These are phyloP conservation scores for Vitis labrusca DNA, from an alignment of 164 flowering plant genomes.

Conservation along the genomic window DNA sequence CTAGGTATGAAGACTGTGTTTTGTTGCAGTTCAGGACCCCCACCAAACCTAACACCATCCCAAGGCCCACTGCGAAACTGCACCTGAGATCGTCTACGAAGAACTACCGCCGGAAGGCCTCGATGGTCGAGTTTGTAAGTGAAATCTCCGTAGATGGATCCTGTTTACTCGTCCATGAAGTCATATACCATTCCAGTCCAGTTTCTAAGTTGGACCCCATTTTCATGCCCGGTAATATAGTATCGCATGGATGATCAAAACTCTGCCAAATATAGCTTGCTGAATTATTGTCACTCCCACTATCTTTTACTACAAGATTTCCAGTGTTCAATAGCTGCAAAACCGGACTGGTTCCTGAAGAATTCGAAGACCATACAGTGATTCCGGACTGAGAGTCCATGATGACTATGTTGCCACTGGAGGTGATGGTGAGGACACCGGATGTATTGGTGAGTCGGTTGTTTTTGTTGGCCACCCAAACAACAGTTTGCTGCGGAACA, in stretches of 20 bases:
- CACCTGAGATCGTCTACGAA: background rate
- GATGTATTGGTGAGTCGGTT: constrained; percentile 9
- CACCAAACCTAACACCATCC: constrained; percentile 19
- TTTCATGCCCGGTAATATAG: constrained; percentile 24
- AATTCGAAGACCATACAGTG: constrained; percentile 16
- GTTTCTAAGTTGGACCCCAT: constrained; percentile 13
- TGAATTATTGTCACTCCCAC: background rate
- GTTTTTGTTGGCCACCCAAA: constrained; percentile 29
- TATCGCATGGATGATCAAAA: constrained; percentile 19
- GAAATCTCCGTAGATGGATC: constrained; percentile 33
- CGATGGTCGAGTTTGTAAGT: constrained; percentile 1
- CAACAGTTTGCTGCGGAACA: constrained; percentile 8
- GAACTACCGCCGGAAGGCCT: constrained; percentile 5
- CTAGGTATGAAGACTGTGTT: background rate
- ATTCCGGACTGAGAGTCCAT: background rate
- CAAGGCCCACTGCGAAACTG: constrained; percentile 25
- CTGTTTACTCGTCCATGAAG: constrained; percentile 28
- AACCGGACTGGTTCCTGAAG: background rate
- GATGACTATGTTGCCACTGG: constrained; percentile 9
- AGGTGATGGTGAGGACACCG: constrained; percentile 5
- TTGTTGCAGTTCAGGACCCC: background rate
- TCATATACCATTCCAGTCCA: constrained; percentile 7
- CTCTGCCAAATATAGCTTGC: constrained; percentile 15
- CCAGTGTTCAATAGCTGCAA: constrained; percentile 18
- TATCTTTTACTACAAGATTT: constrained; percentile 20